These are phyloP conservation scores for Boletus sp. DNA, from an alignment of 768 basidiomycete genomes.

Conservation along the genomic window DNA sequence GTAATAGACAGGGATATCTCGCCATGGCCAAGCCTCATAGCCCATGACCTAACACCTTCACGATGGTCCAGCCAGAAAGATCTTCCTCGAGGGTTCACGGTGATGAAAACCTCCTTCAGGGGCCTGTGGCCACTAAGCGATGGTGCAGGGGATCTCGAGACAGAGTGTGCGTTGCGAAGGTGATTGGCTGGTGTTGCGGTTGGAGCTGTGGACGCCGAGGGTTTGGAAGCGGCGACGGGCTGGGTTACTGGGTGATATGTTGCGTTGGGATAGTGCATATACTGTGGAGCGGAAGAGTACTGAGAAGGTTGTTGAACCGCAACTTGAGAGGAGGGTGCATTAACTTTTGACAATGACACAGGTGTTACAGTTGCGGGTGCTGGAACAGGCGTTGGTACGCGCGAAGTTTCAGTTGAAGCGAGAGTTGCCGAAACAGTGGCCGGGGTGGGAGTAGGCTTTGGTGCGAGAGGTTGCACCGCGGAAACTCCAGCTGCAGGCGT, in stretches of 20 bases:
- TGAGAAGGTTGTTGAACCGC: slow-evolving; percentile 32
- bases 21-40: slow-evolving; percentile 52
- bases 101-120: slow-evolving; percentile 51
- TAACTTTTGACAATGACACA: slow-evolving; percentile 14
- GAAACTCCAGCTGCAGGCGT: slow-evolving; percentile 16
- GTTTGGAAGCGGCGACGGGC: slow-evolving; percentile 24
- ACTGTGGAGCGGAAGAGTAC: slow-evolving; percentile 33
- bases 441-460: slow-evolving; percentile 23
- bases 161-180: slow-evolving; percentile 27
- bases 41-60: slow-evolving; percentile 76
- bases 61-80: slow-evolving; percentile 55
- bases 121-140: slow-evolving; percentile 38
- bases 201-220: slow-evolving; percentile 10
- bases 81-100: slow-evolving; percentile 58
- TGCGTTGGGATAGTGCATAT: slow-evolving; percentile 55
- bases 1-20: slow-evolving; percentile 57
- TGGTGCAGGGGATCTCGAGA: slow-evolving; percentile 31
- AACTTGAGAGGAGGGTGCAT: slow-evolving; percentile 33
- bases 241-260: slow-evolving; percentile 38
- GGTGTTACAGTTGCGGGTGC: slow-evolving; percentile 10
- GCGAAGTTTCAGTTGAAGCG: slow-evolving; percentile 17
- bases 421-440: slow-evolving; percentile 24
- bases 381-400: slow-evolving; percentile 18
- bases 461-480: slow-evolving; percentile 16
- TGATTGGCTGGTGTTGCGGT: slow-evolving; percentile 8